Percentiles rank a stretch among this genome's conserved stretches.
Evolutionary conservation across 2,329 filamentous ascomycete species (phyloP).

Genomic region (Colletotrichum aenigma): DNA sequence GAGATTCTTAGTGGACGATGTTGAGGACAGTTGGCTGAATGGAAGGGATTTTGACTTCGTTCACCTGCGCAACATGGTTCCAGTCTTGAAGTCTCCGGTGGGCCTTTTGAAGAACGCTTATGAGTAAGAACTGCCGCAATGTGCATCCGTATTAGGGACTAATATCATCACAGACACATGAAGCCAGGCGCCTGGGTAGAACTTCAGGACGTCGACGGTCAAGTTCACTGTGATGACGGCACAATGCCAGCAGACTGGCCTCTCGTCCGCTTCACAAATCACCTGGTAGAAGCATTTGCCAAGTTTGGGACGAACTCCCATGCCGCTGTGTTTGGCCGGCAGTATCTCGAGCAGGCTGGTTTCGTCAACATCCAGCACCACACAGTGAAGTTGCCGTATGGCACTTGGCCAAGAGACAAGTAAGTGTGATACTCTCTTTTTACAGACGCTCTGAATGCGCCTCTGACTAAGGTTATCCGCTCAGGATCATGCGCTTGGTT

Average conservation of each 20-base stretch:
- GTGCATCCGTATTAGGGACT: background rate
- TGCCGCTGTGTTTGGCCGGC: conserved; percentile 38
- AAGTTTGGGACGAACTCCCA: conserved; percentile 40
- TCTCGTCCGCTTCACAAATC: conserved; percentile 36
- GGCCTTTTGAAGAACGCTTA: conserved; percentile 31
- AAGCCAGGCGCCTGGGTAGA: conserved; percentile 51
- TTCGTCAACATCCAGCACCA: conserved; percentile 43
- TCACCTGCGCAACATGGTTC: conserved; percentile 43
- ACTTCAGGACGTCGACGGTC: conserved; percentile 48
- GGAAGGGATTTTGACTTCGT: conserved; percentile 30
- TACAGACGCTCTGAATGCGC: background rate
- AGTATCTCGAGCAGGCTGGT: conserved; percentile 41
- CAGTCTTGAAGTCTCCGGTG: conserved; percentile 37
- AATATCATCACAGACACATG: conserved; percentile 31
- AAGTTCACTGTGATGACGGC: conserved; percentile 40
- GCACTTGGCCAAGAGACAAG: conserved; percentile 50
- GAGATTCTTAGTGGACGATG: conserved; percentile 41
- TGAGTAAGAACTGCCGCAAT: conserved; percentile 20
- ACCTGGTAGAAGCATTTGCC: conserved; percentile 39
- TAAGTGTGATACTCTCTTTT: background rate
- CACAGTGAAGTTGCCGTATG: conserved; percentile 49
- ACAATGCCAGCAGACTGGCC: conserved; percentile 36
- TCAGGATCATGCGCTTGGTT: conserved; percentile 39
- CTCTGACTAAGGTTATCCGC: background rate
- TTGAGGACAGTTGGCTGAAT: conserved; percentile 33